Evolutionary conservation across 2,329 filamentous ascomycete species (phyloP).

Genomic region (Stenocarpella maydis): DNA sequence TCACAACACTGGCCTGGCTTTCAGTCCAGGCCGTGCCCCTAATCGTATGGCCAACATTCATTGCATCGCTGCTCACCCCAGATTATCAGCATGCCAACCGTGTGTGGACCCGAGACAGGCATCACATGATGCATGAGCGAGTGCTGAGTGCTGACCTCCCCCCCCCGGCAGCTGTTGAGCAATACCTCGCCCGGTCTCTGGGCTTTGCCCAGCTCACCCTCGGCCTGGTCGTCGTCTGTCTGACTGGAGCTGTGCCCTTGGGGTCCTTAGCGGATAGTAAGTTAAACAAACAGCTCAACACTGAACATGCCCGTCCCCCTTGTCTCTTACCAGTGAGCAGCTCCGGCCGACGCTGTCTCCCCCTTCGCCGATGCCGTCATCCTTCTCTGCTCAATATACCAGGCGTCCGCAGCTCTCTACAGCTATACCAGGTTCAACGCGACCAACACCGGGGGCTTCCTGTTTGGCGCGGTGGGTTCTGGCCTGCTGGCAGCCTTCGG

Average conservation of each 20-base stretch:
- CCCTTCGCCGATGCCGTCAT: slow-evolving; percentile 73
- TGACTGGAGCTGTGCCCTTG: slow-evolving; percentile 76
- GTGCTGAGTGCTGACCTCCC: neutral
- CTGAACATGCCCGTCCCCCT: neutral
- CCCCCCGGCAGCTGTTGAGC: slow-evolving; percentile 57
- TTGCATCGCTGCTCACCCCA: slow-evolving; percentile 52
- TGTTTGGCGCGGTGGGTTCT: slow-evolving; percentile 66
- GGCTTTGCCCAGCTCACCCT: slow-evolving; percentile 73
- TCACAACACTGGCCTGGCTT: slow-evolving; percentile 62
- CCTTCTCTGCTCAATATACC: slow-evolving; percentile 72
- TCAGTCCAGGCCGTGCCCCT: slow-evolving; percentile 56
- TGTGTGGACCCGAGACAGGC: slow-evolving; percentile 36
- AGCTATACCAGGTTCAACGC: slow-evolving; percentile 73
- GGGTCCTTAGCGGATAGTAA: slow-evolving; percentile 56
- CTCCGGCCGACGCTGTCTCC: slow-evolving; percentile 54
- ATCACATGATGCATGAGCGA: neutral
- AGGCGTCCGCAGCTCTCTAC: slow-evolving; percentile 69
- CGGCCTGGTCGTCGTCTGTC: slow-evolving; percentile 68
- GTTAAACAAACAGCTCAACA: neutral
- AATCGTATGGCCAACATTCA: slow-evolving; percentile 57
- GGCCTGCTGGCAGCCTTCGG: slow-evolving; percentile 67
- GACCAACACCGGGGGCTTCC: slow-evolving; percentile 64
- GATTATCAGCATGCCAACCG: slow-evolving; percentile 45
- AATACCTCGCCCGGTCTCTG: slow-evolving; percentile 77
- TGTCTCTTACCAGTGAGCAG: slow-evolving; percentile 30